A percentile compares a stretch with the other conserved stretches of the same genome.
phyloP scores from a whole-genome alignment of 768 basidiomycete genomes.

The Rhodosporidiobolus sp. region DNA sequence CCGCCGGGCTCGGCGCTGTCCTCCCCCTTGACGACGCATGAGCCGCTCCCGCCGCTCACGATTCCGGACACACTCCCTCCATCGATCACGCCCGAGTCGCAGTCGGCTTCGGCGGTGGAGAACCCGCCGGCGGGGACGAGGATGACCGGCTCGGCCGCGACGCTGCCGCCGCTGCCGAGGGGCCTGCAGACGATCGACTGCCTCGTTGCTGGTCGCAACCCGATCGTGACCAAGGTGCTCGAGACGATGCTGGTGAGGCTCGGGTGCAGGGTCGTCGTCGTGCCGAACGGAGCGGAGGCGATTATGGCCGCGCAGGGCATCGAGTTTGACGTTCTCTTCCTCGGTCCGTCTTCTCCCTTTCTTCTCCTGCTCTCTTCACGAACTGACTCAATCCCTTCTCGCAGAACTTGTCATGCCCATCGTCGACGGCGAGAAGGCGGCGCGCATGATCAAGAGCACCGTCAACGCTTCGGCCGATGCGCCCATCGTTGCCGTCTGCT shows the following conservation, averaged over 20 bases:
- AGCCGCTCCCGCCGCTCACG: slow-evolving; percentile 24
- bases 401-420: slow-evolving; percentile 29
- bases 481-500: slow-evolving; percentile 80
- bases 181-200: slow-evolving; percentile 68
- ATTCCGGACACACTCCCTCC: slow-evolving; percentile 16
- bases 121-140: neutral
- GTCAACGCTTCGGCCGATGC: slow-evolving; percentile 91
- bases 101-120: slow-evolving; percentile 18
- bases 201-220: slow-evolving; percentile 93
- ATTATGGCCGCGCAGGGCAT: slow-evolving; percentile 97
- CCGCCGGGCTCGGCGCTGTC: slow-evolving; percentile 11
- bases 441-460: slow-evolving; percentile 93
- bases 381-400: neutral
- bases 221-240: slow-evolving; percentile 94
- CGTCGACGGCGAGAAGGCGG: slow-evolving; percentile 95
- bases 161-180: neutral
- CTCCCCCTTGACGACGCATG: slow-evolving; percentile 7
- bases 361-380: neutral
- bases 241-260: slow-evolving; percentile 89
- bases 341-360: slow-evolving; percentile 14
- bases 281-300: slow-evolving; percentile 93
- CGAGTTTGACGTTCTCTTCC: slow-evolving; percentile 44
- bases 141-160: neutral
- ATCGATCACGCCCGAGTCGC: neutral
- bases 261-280: slow-evolving; percentile 92